Conservation (phyloP, 169 alveolate genomes). For the Eimeria necatrix region DNA sequence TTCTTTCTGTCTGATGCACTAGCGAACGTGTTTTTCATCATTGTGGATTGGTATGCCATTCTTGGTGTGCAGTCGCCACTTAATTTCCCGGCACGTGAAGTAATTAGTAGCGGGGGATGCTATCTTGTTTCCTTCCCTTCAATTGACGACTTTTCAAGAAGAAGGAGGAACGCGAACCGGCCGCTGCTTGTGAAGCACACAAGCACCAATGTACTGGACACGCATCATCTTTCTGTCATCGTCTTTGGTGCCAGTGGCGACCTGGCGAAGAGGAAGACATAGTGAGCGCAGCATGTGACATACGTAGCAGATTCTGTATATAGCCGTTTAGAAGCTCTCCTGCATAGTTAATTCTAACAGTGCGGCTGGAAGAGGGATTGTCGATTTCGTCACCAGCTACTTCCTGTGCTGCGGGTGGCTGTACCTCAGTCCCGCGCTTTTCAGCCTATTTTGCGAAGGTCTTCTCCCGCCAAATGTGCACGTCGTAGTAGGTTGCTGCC, state of each 20-base stretch:
- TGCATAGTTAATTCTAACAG: background rate
- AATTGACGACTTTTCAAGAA: constrained; percentile 63
- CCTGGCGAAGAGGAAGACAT: constrained; percentile 86
- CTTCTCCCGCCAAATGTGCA: constrained; percentile 84
- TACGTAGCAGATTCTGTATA: too few relatives aligned
- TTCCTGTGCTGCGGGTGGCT: background rate
- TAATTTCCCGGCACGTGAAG: constrained; percentile 70
- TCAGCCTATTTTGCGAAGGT: constrained; percentile 87
- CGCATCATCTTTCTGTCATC: constrained; percentile 81
- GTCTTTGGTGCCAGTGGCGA: constrained; percentile 88
- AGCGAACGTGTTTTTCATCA: background rate
- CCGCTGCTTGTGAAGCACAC: constrained; percentile 29
- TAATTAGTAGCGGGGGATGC: constrained; percentile 43
- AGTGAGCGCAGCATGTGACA: constrained; percentile 55
- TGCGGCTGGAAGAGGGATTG: background rate
- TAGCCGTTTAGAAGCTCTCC: background rate
- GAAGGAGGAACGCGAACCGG: constrained; percentile 31
- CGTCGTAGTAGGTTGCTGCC: constrained; percentile 82
- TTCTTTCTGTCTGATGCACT: background rate
- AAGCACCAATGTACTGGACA: constrained; percentile 24
- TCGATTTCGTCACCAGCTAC: background rate
- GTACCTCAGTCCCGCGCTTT: constrained; percentile 84
- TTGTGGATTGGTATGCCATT: background rate
- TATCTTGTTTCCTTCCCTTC: constrained; percentile 80
- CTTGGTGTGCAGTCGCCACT: constrained; percentile 47